Evolutionary conservation across 192 early-diverging fungal genomes (phyloP).

Genomic region (Entrophospora sp.): DNA sequence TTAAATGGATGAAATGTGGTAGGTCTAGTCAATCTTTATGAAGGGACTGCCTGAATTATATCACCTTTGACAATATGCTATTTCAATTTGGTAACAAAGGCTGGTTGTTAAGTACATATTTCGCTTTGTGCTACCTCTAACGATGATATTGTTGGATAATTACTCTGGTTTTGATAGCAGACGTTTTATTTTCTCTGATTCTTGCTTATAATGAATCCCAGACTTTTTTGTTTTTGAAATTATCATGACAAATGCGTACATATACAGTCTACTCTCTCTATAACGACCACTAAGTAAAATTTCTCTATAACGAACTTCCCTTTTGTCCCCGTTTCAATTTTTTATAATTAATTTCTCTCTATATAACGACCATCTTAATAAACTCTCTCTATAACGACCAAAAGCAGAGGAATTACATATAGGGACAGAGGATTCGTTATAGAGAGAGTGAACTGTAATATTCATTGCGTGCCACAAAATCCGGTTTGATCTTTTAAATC

Average conservation of each 20-base stretch:
- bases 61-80: conserved; percentile 89
- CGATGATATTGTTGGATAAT: too few species aligned
- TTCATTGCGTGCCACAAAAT: conserved; percentile 92
- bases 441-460: conserved; percentile 92
- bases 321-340: too few species aligned
- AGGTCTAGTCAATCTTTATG: conserved; percentile 78
- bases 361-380: too few species aligned
- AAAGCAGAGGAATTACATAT: too few species aligned
- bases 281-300: too few species aligned
- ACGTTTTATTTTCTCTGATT: conserved; percentile 54
- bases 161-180: conserved; percentile 66
- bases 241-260: conserved; percentile 73
- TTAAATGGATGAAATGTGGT: conserved; percentile 95
- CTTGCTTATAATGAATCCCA: conserved; percentile 61
- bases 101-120: conserved; percentile 53
- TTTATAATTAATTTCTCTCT: conserved; percentile 81
- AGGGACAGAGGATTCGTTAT: too few species aligned
- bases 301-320: too few species aligned
- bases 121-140: conserved; percentile 75
- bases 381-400: too few species aligned
- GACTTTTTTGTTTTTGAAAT: conserved; percentile 42
- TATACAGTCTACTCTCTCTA: too few species aligned
- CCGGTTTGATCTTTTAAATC: conserved; percentile 74
- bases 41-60: conserved; percentile 96
- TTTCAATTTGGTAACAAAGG: conserved; percentile 80